Evolutionary conservation across 2,329 filamentous ascomycete species (phyloP), one percentile per base, ranked within the genome.

Genomic region (Botrytis elliptica): DNA sequence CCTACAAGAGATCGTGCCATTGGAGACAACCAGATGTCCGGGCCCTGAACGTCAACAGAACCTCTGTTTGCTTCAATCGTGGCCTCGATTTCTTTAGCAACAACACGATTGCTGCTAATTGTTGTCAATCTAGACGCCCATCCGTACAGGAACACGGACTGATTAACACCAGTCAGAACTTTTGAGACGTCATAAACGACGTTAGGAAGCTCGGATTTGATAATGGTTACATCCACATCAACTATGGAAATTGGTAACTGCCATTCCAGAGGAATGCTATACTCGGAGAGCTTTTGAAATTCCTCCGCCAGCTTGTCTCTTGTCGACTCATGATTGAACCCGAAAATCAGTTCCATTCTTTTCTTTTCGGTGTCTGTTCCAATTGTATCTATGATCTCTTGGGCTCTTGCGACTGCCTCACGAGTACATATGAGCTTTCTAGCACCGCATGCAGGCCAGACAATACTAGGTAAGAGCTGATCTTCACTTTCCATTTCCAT

Each of bases 111-210:
- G 75, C 88, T 90, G 57, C 89, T 92, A 71, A 93, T 83, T 1
- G 91, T 93, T 6, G 89, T 91, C 57, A 86, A 79, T 0, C 85
- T 84, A 12, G 83, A 82, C 20, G 83, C 83, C 91, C 91, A 93
- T 20, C 90, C 91, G 78, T 90, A 89, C 69, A 92, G 82, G 79
- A 93, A 92, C 6, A 92, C 90, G n/a, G 89, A 89, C 69, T 84
- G 81, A 78, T 93, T 93, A 75, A 93, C 88, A 25, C 84, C 82
- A 2, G 86, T 88, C 70, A 92, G 82, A 9, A 85, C 82, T 18
- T 83, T 77, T 1, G 81, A 55, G 18, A 90, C 83, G 72, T 83
- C 83, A 22, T 81, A 75, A 33, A 82, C 82, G 20, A 87, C 83
- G 2, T 79, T 75, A 36, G 87, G 88, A 12, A 90, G 81, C 20